Base-by-base conservation (phyloP, 306 rosid genomes). In the Cucurbita pepo region DNA sequence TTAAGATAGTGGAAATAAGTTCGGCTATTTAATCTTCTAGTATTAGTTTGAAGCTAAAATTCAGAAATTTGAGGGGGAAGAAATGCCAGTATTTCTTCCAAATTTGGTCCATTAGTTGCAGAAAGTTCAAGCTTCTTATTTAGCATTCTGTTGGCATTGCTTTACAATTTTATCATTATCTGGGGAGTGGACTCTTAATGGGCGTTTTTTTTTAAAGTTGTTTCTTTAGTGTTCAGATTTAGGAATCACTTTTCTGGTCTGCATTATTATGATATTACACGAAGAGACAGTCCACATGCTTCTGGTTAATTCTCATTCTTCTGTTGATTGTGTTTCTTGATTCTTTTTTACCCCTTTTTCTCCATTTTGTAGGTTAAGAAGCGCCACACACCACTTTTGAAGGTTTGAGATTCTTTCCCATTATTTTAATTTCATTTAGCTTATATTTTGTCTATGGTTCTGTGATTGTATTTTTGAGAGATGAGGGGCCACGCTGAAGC, bases 361-460 rank as follows among this genome's bases (percentile, higher is more conserved):
- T 70, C 36, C 36, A 56, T 43, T 74, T 74, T 82, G 85, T 86
- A 94, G 99, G 90, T 94, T 78, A 88, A 87, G 83, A 87, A 79
- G 76, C 88, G 13, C 40, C 88, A 89, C 64, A 89, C 99, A 8
- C 99, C 99, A 52, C 74, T 87, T 75, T 81, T 94, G 82, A 91
- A 88, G 99, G 99, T 90, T 79, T 75, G 91, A 76, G 58, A 73
- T 69, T 77, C 74, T 76, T 76, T 75, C 36, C 36, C 57, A 22
- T 18, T 38, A 60, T 18, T 71, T 76, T 51, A 45, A 48, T 22
- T 71, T 66, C 11, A 12, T 14, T 66, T 19, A 22, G 72, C 41
- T 44, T 66, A 19, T 45, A 11, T 11, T 11, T 6, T 66, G 11
- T 66, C 72, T 19, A 10, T 45, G 6, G 19, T 19, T 44, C 55